phyloP scores from a whole-genome alignment of 225 moss, liverwort and hornwort species.

The Antitrichia curtipendula region DNA sequence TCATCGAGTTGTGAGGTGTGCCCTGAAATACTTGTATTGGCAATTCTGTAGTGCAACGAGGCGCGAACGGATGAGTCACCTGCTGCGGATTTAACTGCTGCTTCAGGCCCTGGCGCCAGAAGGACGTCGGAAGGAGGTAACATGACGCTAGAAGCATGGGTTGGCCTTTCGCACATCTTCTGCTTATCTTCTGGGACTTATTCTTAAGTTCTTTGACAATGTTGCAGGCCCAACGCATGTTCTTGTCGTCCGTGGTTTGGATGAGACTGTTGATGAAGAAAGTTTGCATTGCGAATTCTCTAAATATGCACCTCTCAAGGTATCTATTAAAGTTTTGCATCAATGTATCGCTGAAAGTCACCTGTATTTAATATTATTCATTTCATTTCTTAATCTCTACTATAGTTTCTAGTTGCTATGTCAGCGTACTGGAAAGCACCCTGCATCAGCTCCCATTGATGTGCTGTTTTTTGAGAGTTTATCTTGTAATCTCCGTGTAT shows the following conservation, averaged over 20 bases:
- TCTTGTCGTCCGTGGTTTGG: constrained; percentile 90
- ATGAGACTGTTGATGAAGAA: constrained; percentile 88
- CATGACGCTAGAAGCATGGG: neutral
- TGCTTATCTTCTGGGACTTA: neutral
- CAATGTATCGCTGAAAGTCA: neutral
- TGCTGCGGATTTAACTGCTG: constrained; percentile 77
- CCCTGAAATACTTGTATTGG: neutral
- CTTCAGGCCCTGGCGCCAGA: constrained; percentile 56
- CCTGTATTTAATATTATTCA: neutral
- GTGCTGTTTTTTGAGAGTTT: neutral
- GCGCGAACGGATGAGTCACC: constrained; percentile 90
- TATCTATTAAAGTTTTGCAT: neutral
- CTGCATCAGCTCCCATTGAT: neutral
- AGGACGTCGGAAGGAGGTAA: constrained; percentile 78
- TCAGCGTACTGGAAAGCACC: neutral
- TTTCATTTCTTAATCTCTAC: neutral
- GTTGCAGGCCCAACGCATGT: constrained; percentile 94
- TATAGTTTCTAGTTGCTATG: neutral
- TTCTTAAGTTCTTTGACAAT: neutral
- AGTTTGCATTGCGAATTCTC: constrained; percentile 92
- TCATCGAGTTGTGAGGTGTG: neutral
- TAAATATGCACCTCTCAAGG: constrained; percentile 96
- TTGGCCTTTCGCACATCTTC: neutral
- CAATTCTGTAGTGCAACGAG: constrained; percentile 75
- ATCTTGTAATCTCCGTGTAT: neutral